These are phyloP conservation scores for Malus asiatica DNA, from an alignment of 306 rosid genomes.

Conservation along the genomic window DNA sequence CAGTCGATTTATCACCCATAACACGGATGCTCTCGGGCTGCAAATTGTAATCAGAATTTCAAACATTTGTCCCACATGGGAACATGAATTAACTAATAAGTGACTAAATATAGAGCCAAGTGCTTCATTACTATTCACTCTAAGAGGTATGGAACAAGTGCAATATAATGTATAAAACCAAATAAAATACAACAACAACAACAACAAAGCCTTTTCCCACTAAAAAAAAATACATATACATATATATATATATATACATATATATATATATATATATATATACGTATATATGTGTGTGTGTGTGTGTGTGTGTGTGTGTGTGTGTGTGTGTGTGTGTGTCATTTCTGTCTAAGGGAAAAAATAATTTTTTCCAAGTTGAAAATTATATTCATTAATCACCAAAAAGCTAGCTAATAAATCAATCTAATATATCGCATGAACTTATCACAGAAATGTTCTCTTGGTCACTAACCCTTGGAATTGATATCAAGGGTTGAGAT, in stretches of 20 bases:
- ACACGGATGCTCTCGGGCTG: constrained; percentile 92
- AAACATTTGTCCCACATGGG: background rate
- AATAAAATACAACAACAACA: background rate
- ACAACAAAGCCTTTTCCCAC: too few relatives aligned
- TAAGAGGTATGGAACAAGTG: background rate
- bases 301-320: too few relatives aligned
- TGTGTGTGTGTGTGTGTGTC: too few relatives aligned
- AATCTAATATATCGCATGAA: background rate
- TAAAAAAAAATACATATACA: too few relatives aligned
- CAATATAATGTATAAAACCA: background rate
- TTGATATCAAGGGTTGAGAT: background rate
- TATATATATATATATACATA: too few relatives aligned
- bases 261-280: too few relatives aligned
- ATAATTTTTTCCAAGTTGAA: background rate
- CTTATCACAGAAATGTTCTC: background rate
- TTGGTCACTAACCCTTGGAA: background rate
- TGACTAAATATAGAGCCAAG: background rate
- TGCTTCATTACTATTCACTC: background rate
- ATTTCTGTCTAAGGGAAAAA: background rate
- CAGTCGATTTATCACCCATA: constrained; percentile 97
- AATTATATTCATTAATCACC: background rate
- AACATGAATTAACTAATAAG: background rate
- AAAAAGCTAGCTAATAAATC: background rate
- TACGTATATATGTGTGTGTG: too few relatives aligned
- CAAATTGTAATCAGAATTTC: constrained; percentile 20